phyloP scores from a whole-genome alignment of 2,329 filamentous ascomycete genomes.

The Tolypocladium paradoxum region DNA sequence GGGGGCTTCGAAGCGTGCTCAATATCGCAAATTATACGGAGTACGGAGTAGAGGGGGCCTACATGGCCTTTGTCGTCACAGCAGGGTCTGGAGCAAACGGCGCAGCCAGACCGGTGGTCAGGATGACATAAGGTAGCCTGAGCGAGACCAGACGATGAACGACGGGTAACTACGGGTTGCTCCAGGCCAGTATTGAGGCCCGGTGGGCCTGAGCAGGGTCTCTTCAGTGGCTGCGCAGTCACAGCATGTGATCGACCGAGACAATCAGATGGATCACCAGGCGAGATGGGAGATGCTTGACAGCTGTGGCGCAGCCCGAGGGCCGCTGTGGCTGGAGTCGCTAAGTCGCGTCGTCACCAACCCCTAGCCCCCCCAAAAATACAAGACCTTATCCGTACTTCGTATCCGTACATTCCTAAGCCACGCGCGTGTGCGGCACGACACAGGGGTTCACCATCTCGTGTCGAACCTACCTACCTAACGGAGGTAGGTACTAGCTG shows the following conservation, averaged over 20 bases:
- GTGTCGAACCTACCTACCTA: slow-evolving; percentile 1
- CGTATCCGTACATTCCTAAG: neutral
- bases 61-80: neutral
- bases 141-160: neutral
- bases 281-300: neutral
- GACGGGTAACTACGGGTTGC: too few species aligned
- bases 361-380: neutral
- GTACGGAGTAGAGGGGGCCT: neutral
- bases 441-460: slow-evolving; percentile 1
- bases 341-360: neutral
- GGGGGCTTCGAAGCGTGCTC: neutral
- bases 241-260: neutral
- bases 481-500: too few species aligned
- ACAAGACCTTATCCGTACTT: too few species aligned
- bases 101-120: neutral
- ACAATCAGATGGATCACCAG: neutral
- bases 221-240: neutral
- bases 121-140: neutral
- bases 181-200: too few species aligned
- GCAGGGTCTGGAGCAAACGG: neutral
- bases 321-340: neutral
- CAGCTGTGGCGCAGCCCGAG: neutral
- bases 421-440: neutral
- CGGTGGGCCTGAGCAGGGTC: neutral
- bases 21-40: neutral